These are phyloP conservation scores for Rhodotorula sp. DNA, from an alignment of 1,284 basidiomycete genomes.

Conservation along the genomic window DNA sequence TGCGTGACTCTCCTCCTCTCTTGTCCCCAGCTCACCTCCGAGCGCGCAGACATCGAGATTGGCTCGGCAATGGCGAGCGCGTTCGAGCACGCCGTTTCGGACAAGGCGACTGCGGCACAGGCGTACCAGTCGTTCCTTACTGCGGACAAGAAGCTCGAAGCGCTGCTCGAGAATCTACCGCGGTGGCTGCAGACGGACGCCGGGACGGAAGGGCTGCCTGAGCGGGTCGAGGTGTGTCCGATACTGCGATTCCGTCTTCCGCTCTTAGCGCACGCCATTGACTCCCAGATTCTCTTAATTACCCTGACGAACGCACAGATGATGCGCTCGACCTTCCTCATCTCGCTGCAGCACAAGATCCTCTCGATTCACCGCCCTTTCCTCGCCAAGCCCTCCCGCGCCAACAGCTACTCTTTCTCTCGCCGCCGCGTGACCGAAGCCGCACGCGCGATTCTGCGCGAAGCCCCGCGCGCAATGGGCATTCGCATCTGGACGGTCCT, in stretches of 20 bases:
- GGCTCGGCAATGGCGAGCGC: slow-evolving; percentile 31
- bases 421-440: slow-evolving; percentile 36
- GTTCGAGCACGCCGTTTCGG: slow-evolving; percentile 23
- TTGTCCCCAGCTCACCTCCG: not conserved
- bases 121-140: slow-evolving; percentile 34
- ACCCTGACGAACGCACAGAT: not conserved
- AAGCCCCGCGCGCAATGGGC: slow-evolving; percentile 13
- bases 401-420: slow-evolving; percentile 32
- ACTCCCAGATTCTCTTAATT: not conserved
- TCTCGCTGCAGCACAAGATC: slow-evolving; percentile 39
- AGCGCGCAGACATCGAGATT: slow-evolving; percentile 29
- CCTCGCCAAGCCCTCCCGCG: slow-evolving; percentile 33
- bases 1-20: not conserved
- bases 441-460: slow-evolving; percentile 37
- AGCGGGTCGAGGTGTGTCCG: slow-evolving; percentile 12
- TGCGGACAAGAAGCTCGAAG: slow-evolving; percentile 37
- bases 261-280: too few relatives aligned
- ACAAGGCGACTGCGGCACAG: slow-evolving; percentile 15
- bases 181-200: slow-evolving; percentile 22
- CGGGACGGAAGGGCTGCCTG: slow-evolving; percentile 10
- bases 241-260: rapidly evolving
- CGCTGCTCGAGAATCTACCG: slow-evolving; percentile 21
- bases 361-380: slow-evolving; percentile 41
- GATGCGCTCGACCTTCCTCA: slow-evolving; percentile 31
- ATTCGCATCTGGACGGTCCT: slow-evolving; percentile 35